Percentiles rank a stretch among this genome's conserved stretches.
Conservation (phyloP, 2,329 filamentous ascomycete species). For the Ampelomyces quisqualis region DNA sequence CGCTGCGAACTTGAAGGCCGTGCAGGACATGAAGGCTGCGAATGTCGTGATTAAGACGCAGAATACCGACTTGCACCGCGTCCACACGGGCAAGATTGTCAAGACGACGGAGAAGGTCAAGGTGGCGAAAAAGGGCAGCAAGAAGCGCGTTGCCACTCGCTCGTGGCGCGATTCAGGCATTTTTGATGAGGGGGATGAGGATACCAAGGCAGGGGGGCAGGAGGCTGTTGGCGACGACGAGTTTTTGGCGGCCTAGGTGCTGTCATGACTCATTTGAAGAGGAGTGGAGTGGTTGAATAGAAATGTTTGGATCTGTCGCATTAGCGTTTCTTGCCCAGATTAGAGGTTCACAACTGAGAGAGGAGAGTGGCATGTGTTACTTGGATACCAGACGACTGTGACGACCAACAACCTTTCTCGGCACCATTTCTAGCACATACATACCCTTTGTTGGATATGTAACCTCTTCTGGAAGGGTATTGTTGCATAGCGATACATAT, state of each 20-base stretch:
- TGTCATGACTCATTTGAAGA: no score
- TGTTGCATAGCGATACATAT: no score
- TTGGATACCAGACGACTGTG: no score
- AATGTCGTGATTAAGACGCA: conserved; percentile 34
- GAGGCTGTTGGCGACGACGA: conserved; percentile 19
- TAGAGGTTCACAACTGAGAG: no score
- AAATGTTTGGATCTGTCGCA: no score
- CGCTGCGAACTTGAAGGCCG: conserved; percentile 29
- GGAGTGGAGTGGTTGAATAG: no score
- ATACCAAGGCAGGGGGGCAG: conserved; percentile 4
- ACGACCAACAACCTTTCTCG: no score
- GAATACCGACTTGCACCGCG: conserved; percentile 28
- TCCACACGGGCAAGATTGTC: conserved; percentile 31
- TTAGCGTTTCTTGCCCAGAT: no score
- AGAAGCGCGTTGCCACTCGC: conserved; percentile 28
- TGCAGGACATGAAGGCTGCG: conserved; percentile 38
- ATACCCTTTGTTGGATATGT: no score
- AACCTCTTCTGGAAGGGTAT: no score
- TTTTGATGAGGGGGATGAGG: conserved; percentile 21
- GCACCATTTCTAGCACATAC: no score
- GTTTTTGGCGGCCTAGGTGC: conserved; percentile 18
- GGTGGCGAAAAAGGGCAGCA: conserved; percentile 34
- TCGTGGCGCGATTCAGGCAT: conserved; percentile 39
- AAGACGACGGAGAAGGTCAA: conserved; percentile 38
- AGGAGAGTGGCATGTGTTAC: no score